Percentiles rank a stretch among this genome's conserved stretches.
Evolutionary conservation across 805 yeast genomes (phyloP).

Genomic region (Citeromyces matritensis): DNA sequence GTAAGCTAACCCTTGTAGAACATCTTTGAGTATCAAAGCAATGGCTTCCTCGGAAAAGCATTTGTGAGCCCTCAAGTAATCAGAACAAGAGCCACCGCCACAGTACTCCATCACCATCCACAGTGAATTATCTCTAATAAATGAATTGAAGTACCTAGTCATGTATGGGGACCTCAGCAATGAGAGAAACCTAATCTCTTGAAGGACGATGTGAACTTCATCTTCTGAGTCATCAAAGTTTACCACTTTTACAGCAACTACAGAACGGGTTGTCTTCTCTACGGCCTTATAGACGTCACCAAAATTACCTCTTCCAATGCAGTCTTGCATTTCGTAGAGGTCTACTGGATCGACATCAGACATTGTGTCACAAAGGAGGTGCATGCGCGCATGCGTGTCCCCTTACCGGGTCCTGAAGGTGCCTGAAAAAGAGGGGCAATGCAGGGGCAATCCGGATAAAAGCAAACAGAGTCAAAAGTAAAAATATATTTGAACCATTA

Average conservation of each 20-base stretch:
- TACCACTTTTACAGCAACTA: conserved; percentile 79
- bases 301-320: conserved; percentile 75
- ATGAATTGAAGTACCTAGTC: conserved; percentile 52
- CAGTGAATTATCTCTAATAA: conserved; percentile 49
- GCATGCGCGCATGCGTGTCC: too few species aligned
- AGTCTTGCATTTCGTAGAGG: conserved; percentile 22
- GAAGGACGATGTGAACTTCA: conserved; percentile 53
- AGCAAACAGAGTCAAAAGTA: too few species aligned
- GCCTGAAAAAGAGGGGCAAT: too few species aligned
- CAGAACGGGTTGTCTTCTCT: conserved; percentile 13
- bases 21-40: conserved; percentile 46
- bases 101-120: conserved; percentile 94
- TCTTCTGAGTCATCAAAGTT: conserved; percentile 71
- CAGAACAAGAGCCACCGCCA: conserved; percentile 87
- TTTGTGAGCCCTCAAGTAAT: conserved; percentile 42
- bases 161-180: conserved; percentile 52
- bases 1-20: conserved; percentile 58
- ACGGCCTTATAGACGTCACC: conserved; percentile 72
- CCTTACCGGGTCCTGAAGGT: too few species aligned
- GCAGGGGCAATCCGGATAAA: too few species aligned
- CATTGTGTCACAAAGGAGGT: not conserved
- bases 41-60: conserved; percentile 43
- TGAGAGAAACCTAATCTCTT: conserved; percentile 67
- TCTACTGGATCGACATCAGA: conserved; percentile 4
- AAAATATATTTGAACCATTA: too few species aligned